Evolutionary conservation across 1,284 basidiomycete species (phyloP).

Genomic region (Naganishia cerealis): DNA sequence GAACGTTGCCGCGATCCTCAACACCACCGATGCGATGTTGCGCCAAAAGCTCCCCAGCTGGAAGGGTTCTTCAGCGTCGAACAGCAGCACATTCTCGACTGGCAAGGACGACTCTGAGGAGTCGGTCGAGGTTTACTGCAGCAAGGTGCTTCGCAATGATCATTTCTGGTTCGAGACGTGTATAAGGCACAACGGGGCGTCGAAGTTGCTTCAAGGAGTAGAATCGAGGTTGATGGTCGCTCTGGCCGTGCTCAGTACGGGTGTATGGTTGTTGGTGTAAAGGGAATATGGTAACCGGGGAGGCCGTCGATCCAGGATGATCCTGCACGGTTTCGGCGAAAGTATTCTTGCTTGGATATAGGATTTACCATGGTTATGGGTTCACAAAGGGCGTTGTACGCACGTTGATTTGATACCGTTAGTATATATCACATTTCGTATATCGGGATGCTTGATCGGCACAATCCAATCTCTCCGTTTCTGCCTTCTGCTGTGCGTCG

Average conservation of each 20-base stretch:
- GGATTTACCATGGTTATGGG: background rate
- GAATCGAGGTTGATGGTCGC: background rate
- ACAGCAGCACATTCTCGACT: background rate
- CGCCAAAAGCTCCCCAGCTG: background rate
- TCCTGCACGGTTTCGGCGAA: background rate
- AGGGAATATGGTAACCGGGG: background rate
- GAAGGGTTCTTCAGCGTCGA: background rate
- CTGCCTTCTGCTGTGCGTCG: no score
- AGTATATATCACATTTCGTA: background rate
- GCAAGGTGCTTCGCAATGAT: conserved; percentile 4
- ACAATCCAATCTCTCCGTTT: no score
- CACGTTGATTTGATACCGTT: background rate
- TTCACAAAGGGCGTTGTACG: conserved; percentile 12
- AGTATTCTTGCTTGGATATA: background rate
- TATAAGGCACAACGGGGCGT: background rate
- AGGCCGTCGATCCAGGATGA: background rate
- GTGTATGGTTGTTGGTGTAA: conserved; percentile 11
- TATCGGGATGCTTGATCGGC: background rate
- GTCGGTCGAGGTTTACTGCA: background rate
- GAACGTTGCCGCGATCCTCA: conserved; percentile 24
- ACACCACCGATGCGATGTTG: conserved; percentile 13
- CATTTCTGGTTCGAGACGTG: conserved; percentile 13
- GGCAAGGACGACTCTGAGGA: background rate
- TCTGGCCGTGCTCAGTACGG: background rate
- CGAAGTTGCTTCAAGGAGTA: background rate